These are phyloP conservation scores for grape (Vitis vinifera) DNA, from an alignment of 164 flowering plant species.

Conservation along the genomic window ASM3070453v1 NC_081812.1:12349501-12350000, in stretches of 20 bases:
- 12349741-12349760: slow-evolving; percentile 18
- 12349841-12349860: no score
- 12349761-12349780: neutral
- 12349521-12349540: slow-evolving; percentile 69
- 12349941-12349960: no score
- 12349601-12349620: slow-evolving; percentile 69
- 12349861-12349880: no score
- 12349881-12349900: no score
- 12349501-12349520: slow-evolving; percentile 28
- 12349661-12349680: slow-evolving; percentile 41
- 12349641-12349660: slow-evolving; percentile 67
- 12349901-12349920: no score
- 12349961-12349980: no score
- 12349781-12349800: neutral
- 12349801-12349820: no score
- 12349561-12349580: slow-evolving; percentile 65
- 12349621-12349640: slow-evolving; percentile 70
- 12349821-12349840: no score
- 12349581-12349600: slow-evolving; percentile 77
- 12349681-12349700: slow-evolving; percentile 57
- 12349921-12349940: no score
- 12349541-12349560: slow-evolving; percentile 69
- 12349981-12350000: no score
- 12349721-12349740: slow-evolving; percentile 52
- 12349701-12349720: slow-evolving; percentile 77